Conservation (phyloP, 2,329 filamentous ascomycete species). For the Fusarium nurragi region DNA sequence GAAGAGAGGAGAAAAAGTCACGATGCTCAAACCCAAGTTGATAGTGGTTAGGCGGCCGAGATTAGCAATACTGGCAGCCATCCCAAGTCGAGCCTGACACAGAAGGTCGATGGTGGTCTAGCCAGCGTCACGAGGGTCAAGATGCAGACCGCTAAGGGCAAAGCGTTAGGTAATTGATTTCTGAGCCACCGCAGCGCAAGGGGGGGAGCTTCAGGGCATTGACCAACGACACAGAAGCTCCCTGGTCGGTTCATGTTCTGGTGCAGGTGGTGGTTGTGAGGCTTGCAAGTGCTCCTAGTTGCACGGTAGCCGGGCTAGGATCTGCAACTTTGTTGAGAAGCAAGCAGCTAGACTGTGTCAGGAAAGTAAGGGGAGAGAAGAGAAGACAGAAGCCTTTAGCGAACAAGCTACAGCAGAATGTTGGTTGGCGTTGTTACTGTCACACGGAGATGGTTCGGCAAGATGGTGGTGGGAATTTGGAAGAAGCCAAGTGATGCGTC, state of each 20-base stretch:
- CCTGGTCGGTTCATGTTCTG: background rate
- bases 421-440: background rate
- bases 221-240: constrained; percentile 28
- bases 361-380: constrained; percentile 30
- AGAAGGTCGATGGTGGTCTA: constrained; percentile 25
- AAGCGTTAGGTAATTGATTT: constrained; percentile 41
- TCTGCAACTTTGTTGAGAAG: constrained; percentile 31
- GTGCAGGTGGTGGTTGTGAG: constrained; percentile 14
- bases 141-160: constrained; percentile 37
- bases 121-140: constrained; percentile 28
- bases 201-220: constrained; percentile 30
- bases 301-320: constrained; percentile 21
- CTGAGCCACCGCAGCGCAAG: constrained; percentile 23
- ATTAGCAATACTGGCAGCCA: constrained; percentile 16
- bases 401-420: background rate
- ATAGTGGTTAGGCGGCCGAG: constrained; percentile 20
- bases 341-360: constrained; percentile 26
- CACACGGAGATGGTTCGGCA: constrained; percentile 26
- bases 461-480: constrained; percentile 1
- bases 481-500: constrained; percentile 20
- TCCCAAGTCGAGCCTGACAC: constrained; percentile 21
- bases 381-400: constrained; percentile 4
- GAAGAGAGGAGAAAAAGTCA: constrained; percentile 36
- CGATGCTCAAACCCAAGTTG: constrained; percentile 34
- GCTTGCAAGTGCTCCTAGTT: constrained; percentile 28